Base-by-base conservation (phyloP, 257 asterid species). In the Nicotiana sylvestris region DNA sequence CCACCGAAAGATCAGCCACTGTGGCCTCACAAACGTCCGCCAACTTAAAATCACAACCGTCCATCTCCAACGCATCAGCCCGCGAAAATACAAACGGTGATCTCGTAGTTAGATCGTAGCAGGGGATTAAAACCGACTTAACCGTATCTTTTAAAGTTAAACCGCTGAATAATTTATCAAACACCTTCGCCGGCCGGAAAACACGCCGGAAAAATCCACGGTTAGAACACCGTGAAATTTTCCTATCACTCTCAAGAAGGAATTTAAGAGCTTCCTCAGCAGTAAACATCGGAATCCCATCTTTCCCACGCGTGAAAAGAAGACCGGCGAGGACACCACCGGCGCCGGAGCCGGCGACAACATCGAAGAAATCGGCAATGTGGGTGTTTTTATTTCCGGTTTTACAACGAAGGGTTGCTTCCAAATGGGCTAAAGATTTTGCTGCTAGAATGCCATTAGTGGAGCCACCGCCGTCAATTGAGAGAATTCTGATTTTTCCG, bases 21-120 rank as follows among this genome's bases (percentile, higher is more conserved):
- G 97, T 90, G 55, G 97, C 98, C 21, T 81, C 85, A 58, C 95
- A 93, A 35, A 92, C 92, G 2, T 78, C 91, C 4, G 87, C 86
- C 91, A 94, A 81, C 80, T 37, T 80, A 85, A 93, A 94, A 85
- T 94, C 93, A 77, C 92, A 94, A 9, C 95, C 92, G 86, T 92
- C 94, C 93, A 90, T 90, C 68, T 93, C 97, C 49, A 94, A 8
- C 3, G 98, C 97, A 81, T 93, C 98, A 1, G 98, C 97, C 9
- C 97, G 92, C 6, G 98, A 94, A 55, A 94, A 94, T 58, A 93
- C 64, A 21, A 92, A 86, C 2, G 97, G 87, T 8, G 95, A 93
- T 4, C 94, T 91, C n/a, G 92, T 91, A n/a, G 70, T 81, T n/a
- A 94, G 88, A 43, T 94, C 98, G 89, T 93, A 93, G 29, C 98